phyloP scores from a whole-genome alignment of 2,329 filamentous ascomycete species.

The Paraphoma chrysanthemicola region DNA sequence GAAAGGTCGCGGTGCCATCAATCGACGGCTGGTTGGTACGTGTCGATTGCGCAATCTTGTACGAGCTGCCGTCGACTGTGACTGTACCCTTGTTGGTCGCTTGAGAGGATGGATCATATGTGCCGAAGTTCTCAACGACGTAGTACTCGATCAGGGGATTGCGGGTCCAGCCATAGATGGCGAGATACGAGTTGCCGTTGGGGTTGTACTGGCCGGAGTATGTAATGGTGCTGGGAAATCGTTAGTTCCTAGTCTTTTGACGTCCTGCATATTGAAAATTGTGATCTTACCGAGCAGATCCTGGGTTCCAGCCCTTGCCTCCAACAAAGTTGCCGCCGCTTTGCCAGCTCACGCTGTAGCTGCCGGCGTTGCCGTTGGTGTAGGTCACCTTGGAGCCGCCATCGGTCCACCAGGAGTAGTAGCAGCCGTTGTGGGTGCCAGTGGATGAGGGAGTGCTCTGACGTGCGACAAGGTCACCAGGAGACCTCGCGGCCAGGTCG shows the following conservation, averaged over 20 bases:
- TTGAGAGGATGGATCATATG: constrained; percentile 58
- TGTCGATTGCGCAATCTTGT: constrained; percentile 39
- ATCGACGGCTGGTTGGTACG: constrained; percentile 57
- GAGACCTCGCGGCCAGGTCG: constrained; percentile 48
- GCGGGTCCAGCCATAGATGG: constrained; percentile 65
- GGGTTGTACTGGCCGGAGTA: constrained; percentile 46
- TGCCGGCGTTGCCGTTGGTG: constrained; percentile 60
- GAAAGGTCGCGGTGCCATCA: constrained; percentile 58
- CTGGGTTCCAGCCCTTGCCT: constrained; percentile 66
- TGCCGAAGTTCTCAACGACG: constrained; percentile 60
- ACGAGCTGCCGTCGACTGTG: constrained; percentile 37
- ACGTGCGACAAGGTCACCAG: constrained; percentile 32
- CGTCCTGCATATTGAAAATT: too few species aligned
- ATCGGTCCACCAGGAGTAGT: constrained; percentile 68
- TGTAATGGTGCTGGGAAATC: constrained; percentile 31
- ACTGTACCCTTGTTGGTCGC: constrained; percentile 43
- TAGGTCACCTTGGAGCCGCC: constrained; percentile 60
- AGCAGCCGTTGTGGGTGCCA: constrained; percentile 65
- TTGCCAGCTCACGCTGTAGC: constrained; percentile 60
- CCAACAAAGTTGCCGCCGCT: constrained; percentile 63
- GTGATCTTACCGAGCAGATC: constrained; percentile 56
- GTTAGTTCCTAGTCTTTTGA: too few species aligned
- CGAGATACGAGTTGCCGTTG: constrained; percentile 55
- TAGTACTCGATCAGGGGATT: constrained; percentile 63
- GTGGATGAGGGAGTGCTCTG: constrained; percentile 56